phyloP scores from a whole-genome alignment of 306 rosid genomes.

The Prunus dulcis region DNA sequence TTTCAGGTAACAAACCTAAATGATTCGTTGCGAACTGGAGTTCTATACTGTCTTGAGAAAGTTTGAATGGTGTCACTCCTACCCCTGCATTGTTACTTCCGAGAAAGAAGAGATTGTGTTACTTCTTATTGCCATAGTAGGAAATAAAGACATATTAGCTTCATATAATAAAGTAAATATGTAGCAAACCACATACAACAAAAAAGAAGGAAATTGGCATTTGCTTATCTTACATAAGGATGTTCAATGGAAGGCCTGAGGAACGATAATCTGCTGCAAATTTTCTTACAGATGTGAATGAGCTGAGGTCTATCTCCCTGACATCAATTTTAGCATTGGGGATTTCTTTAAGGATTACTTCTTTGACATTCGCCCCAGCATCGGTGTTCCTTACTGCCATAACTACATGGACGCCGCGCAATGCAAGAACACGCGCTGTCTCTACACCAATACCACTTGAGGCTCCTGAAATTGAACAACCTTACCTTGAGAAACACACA shows the following conservation, averaged over 20 bases:
- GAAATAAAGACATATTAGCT: not conserved
- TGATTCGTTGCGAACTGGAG: slow-evolving; percentile 82
- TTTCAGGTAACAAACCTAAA: slow-evolving; percentile 40
- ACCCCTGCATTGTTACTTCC: slow-evolving; percentile 84
- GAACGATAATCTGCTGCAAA: slow-evolving; percentile 57
- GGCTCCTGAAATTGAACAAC: slow-evolving; percentile 48
- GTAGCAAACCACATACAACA: not conserved
- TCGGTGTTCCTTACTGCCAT: slow-evolving; percentile 62
- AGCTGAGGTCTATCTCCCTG: slow-evolving; percentile 68
- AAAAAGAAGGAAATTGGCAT: not conserved
- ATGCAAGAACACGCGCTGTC: slow-evolving; percentile 72
- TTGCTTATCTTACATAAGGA: slow-evolving; percentile 60
- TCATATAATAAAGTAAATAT: too few relatives aligned
- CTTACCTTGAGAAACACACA: not conserved
- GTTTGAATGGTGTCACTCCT: slow-evolving; percentile 59
- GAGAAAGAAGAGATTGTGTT: slow-evolving; percentile 16
- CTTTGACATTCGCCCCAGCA: slow-evolving; percentile 46
- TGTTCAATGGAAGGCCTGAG: slow-evolving; percentile 65
- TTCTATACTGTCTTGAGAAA: slow-evolving; percentile 70
- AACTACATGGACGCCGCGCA: too few relatives aligned
- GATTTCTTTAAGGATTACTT: slow-evolving; percentile 48
- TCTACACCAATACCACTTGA: slow-evolving; percentile 78
- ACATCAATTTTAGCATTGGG: slow-evolving; percentile 61
- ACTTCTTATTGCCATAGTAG: not conserved
- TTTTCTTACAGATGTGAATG: slow-evolving; percentile 57